phyloP scores from a whole-genome alignment of 1,284 basidiomycete species.

The Leccinum huronense region DNA sequence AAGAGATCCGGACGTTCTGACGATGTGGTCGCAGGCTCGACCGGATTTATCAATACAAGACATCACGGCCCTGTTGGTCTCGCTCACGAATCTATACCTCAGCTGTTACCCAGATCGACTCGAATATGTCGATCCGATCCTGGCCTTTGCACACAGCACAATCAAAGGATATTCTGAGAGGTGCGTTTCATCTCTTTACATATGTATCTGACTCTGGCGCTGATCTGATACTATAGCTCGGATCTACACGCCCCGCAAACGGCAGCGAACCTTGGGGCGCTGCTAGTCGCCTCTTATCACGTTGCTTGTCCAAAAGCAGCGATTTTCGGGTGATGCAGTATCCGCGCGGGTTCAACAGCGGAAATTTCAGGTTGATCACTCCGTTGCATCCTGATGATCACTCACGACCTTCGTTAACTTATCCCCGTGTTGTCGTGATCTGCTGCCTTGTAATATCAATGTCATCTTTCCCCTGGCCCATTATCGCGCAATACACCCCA shows the following conservation, averaged over 20 bases:
- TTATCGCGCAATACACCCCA: constrained; percentile 15
- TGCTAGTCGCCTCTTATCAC: constrained; percentile 91
- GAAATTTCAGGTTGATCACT: too few relatives aligned
- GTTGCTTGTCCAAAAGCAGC: constrained; percentile 86
- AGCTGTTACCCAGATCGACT: constrained; percentile 94
- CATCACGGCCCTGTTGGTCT: constrained; percentile 90
- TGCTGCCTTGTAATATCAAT: constrained; percentile 7
- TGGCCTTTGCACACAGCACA: constrained; percentile 84
- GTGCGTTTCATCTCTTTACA: constrained; percentile 40
- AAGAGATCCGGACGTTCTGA: not conserved
- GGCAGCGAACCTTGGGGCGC: constrained; percentile 81
- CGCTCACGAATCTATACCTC: constrained; percentile 87
- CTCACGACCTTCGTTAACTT: too few relatives aligned
- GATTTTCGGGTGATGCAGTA: too few relatives aligned
- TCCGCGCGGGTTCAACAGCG: too few relatives aligned
- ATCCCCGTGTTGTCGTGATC: constrained; percentile 10
- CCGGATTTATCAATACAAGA: constrained; percentile 95
- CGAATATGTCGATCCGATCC: constrained; percentile 93
- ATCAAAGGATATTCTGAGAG: constrained; percentile 80
- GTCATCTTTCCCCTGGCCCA: constrained; percentile 16
- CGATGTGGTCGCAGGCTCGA: constrained; percentile 61
- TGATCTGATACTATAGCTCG: constrained; percentile 48
- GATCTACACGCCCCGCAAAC: constrained; percentile 88
- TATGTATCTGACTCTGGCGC: not conserved
- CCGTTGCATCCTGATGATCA: too few relatives aligned